Evolutionary conservation across 768 basidiomycete genomes (phyloP).

Genomic region (Tricholoma matsutake): DNA sequence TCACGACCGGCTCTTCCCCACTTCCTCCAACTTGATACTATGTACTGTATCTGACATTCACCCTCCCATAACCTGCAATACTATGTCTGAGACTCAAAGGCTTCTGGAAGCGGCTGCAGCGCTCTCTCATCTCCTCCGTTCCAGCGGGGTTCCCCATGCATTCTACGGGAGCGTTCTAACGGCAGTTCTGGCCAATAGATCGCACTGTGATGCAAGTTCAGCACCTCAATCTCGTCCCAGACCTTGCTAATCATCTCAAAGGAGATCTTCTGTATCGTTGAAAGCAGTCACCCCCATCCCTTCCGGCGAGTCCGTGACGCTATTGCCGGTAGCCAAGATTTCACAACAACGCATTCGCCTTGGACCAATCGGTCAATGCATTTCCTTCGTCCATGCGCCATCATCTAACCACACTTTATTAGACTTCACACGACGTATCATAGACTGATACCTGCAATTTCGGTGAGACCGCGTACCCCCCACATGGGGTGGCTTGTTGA

Average conservation of each 20-base stretch:
- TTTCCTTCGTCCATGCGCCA: not conserved
- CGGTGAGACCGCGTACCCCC: conserved; percentile 42
- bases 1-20: conserved; percentile 34
- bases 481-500: not conserved
- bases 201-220: conserved; percentile 60
- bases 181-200: conserved; percentile 62
- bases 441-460: conserved; percentile 72
- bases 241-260: conserved; percentile 27
- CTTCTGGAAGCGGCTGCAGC: conserved; percentile 75
- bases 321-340: conserved; percentile 56
- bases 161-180: conserved; percentile 77
- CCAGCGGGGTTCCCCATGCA: conserved; percentile 66
- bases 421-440: conserved; percentile 78
- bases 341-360: conserved; percentile 70
- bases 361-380: conserved; percentile 75
- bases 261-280: conserved; percentile 86
- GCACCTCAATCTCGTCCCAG: conserved; percentile 3
- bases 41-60: conserved; percentile 43
- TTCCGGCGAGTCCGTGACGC: conserved; percentile 83
- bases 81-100: conserved; percentile 70
- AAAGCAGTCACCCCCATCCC: conserved; percentile 68
- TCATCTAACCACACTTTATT: conserved; percentile 8
- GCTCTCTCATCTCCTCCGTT: conserved; percentile 62
- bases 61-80: conserved; percentile 24
- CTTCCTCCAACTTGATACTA: conserved; percentile 49